A percentile compares a stretch with the other conserved stretches of the same genome.
These are phyloP conservation scores for Globisporangium recalcitrans DNA, from an alignment of 352 stramenopile genomes.

Conservation along the genomic window DNA sequence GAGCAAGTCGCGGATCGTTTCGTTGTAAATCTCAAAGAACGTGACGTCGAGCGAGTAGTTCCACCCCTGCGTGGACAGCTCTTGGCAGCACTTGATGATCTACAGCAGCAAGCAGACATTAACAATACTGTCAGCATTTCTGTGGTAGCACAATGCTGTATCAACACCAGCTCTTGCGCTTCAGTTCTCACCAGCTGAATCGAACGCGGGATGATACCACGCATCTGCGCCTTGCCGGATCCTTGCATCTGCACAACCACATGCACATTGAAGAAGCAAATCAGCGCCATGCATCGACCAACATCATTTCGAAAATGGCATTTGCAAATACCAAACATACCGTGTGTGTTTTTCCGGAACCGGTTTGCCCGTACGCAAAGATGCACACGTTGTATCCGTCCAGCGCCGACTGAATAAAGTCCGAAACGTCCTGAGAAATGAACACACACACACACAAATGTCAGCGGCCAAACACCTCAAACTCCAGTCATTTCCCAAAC, in stretches of 20 bases:
- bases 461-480: background rate
- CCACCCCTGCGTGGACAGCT: conserved; percentile 87
- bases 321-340: conserved; percentile 11
- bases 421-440: conserved; percentile 58
- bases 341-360: conserved; percentile 97
- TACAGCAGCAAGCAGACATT: conserved; percentile 10
- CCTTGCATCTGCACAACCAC: conserved; percentile 91
- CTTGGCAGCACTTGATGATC: conserved; percentile 75
- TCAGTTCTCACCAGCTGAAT: conserved; percentile 74
- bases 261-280: background rate
- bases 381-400: conserved; percentile 99
- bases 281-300: background rate
- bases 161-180: background rate
- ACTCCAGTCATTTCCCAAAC: conserved; percentile 9
- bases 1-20: conserved; percentile 98
- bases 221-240: conserved; percentile 92
- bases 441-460: background rate
- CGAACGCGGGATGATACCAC: conserved; percentile 96
- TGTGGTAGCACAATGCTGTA: too few species aligned
- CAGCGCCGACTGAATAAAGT: conserved; percentile 90
- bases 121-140: background rate
- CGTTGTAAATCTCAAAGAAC: conserved; percentile 99
- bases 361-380: conserved; percentile 98
- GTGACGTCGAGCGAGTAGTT: conserved; percentile 94
- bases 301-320: background rate